phyloP scores from a whole-genome alignment of 2,329 filamentous ascomycete genomes.

The Cladorrhinum sp. region DNA sequence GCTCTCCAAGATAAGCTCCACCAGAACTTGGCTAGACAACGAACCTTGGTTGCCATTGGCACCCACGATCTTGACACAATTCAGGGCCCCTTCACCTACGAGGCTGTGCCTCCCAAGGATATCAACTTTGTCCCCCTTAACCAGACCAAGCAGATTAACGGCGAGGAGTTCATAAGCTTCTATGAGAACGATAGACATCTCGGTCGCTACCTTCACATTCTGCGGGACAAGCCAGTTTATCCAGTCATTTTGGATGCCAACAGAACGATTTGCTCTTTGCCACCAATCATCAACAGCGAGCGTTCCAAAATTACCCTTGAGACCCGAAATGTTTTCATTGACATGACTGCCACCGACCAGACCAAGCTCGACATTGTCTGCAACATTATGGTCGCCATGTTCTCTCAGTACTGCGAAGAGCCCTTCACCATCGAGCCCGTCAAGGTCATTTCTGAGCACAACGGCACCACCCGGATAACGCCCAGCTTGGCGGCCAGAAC shows the following conservation, averaged over 20 bases:
- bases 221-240: constrained; percentile 89
- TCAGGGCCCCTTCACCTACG: constrained; percentile 93
- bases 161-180: constrained; percentile 84
- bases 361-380: constrained; percentile 96
- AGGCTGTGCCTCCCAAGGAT: constrained; percentile 84
- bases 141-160: constrained; percentile 85
- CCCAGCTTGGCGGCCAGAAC: constrained; percentile 76
- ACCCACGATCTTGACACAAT: constrained; percentile 95
- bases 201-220: constrained; percentile 87
- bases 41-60: constrained; percentile 77
- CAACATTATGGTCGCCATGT: constrained; percentile 96
- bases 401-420: constrained; percentile 85
- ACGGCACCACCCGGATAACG: constrained; percentile 74
- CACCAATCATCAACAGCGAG: constrained; percentile 96
- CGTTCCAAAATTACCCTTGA: constrained; percentile 93
- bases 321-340: constrained; percentile 93
- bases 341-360: constrained; percentile 91
- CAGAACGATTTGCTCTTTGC: constrained; percentile 82
- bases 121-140: constrained; percentile 91
- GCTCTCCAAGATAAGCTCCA: constrained; percentile 96
- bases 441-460: constrained; percentile 88
- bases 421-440: constrained; percentile 92
- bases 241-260: constrained; percentile 94
- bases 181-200: constrained; percentile 95
- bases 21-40: constrained; percentile 88